These are phyloP conservation scores for Wickerhamiella sergipiensis DNA, from an alignment of 805 yeast genomes.

Conservation along the genomic window DNA sequence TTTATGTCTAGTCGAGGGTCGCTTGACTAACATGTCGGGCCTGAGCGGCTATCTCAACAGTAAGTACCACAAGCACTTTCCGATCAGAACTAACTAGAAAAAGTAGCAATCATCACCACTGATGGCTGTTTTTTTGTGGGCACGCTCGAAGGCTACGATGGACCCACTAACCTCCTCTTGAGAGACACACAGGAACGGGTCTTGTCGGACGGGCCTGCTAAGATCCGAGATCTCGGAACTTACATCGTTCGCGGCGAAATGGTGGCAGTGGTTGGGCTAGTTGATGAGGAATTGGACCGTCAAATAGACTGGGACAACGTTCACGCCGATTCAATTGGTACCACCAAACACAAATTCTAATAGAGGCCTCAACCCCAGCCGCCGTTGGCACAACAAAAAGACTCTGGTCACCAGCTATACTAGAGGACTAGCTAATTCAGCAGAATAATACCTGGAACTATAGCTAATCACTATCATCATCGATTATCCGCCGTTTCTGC, in stretches of 20 bases:
- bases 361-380: too few species aligned
- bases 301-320: slow-evolving; percentile 25
- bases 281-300: slow-evolving; percentile 22
- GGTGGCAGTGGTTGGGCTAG: slow-evolving; percentile 23
- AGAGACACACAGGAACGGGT: slow-evolving; percentile 20
- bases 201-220: slow-evolving; percentile 17
- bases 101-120: slow-evolving; percentile 22
- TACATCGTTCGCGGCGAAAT: slow-evolving; percentile 26
- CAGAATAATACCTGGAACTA: too few species aligned
- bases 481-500: not conserved
- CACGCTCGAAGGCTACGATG: slow-evolving; percentile 26
- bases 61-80: slow-evolving; percentile 8
- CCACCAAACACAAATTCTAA: slow-evolving; percentile 2
- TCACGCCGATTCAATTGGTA: slow-evolving; percentile 12
- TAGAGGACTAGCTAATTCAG: not conserved
- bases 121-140: slow-evolving; percentile 25
- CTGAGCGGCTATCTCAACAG: slow-evolving; percentile 17
- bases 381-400: too few species aligned
- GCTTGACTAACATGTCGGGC: slow-evolving; percentile 2
- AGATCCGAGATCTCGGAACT: slow-evolving; percentile 21
- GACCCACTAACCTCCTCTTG: slow-evolving; percentile 24
- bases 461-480: not conserved
- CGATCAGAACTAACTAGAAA: slow-evolving; percentile 17
- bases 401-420: too few species aligned
- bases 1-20: too few species aligned